Base-by-base conservation (phyloP, 257 asterid genomes). In the Primulina huaijiensis region DNA sequence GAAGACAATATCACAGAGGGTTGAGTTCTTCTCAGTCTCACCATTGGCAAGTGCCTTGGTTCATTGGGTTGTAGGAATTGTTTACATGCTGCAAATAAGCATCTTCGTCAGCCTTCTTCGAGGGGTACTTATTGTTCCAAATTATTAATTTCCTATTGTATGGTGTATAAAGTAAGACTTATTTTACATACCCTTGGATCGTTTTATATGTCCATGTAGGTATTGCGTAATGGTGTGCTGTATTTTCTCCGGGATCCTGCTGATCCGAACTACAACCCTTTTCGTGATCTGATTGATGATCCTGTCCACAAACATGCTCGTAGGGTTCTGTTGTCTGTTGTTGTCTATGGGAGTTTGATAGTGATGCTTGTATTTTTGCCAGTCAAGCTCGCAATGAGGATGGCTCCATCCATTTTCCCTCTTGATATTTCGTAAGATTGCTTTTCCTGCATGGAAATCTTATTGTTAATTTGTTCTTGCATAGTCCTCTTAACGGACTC, bases 241-340 rank as follows among this genome's bases (percentile, higher is more conserved):
- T 93, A 91, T 84, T 93, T 93, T 53, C 99, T 93, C 62, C 90
- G 99, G 56, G 99, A 93, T 80, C 99, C 99, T 40, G 99, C 97
- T 10, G 99, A 93, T 83, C 99, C 99, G 37, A 93, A 93, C 79
- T 93, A 93, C 84, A 93, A 93, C 76, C 99, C 99, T 16, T 93
- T 93, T 81, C 96, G 99, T 71, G 99, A 93, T 80, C 82, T 93
- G 77, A 93, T 93, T 70, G 97, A 93, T 78, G 99, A 93, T 81
- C 99, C 99, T 76, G 96, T 93, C 64, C 99, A 93, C 86, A 93
- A 93, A 84, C 99, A 93, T 82, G 97, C 99, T 72, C 97, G 99
- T 67, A 88, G 99, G 74, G 97, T 93, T 80, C 72, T 93, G 84
- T 72, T 93, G 74, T 93, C 99, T 57, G 96, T 93, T 56, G 91